Percentiles rank a stretch among this genome's conserved stretches.
Conservation (phyloP, 2,329 filamentous ascomycete genomes). For the Hypoxylon sp. region DNA sequence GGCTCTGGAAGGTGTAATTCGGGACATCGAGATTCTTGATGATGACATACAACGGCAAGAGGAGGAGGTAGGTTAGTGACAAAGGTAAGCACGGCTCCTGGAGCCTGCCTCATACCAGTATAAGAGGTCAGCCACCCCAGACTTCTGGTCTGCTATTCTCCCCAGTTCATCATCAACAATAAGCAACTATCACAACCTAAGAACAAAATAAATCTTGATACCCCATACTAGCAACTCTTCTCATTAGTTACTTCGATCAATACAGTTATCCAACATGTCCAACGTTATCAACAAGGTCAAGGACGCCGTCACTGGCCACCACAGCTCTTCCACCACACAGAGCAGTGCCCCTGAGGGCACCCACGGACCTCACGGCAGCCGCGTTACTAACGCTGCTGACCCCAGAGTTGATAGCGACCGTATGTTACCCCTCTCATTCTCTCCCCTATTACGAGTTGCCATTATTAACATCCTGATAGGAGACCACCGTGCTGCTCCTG, state of each 20-base stretch:
- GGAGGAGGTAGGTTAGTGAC: conserved; percentile 17
- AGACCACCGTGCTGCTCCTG: conserved; percentile 50
- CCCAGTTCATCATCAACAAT: conserved; percentile 7
- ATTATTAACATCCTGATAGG: conserved; percentile 24
- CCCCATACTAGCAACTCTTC: conserved; percentile 6
- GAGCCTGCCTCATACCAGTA: conserved; percentile 17
- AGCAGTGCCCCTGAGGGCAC: conserved; percentile 48
- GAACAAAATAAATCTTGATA: conserved; percentile 24
- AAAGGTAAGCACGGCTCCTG: conserved; percentile 4
- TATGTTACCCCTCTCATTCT: conserved; percentile 8
- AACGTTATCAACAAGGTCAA: conserved; percentile 70
- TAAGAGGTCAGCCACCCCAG: conserved; percentile 26
- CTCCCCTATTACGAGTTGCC: neutral
- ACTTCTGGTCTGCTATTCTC: neutral
- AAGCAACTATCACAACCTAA: conserved; percentile 17
- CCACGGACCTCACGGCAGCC: conserved; percentile 50
- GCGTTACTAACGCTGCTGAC: conserved; percentile 50
- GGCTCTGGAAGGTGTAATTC: conserved; percentile 25
- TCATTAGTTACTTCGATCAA: neutral
- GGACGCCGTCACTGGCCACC: conserved; percentile 64
- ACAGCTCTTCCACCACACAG: conserved; percentile 47
- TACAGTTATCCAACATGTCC: conserved; percentile 62
- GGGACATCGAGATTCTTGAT: conserved; percentile 40
- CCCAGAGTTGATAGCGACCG: conserved; percentile 53
- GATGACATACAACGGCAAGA: conserved; percentile 35